phyloP scores from a whole-genome alignment of 192 early-diverging fungal species.

The Coemansia sp. region DNA sequence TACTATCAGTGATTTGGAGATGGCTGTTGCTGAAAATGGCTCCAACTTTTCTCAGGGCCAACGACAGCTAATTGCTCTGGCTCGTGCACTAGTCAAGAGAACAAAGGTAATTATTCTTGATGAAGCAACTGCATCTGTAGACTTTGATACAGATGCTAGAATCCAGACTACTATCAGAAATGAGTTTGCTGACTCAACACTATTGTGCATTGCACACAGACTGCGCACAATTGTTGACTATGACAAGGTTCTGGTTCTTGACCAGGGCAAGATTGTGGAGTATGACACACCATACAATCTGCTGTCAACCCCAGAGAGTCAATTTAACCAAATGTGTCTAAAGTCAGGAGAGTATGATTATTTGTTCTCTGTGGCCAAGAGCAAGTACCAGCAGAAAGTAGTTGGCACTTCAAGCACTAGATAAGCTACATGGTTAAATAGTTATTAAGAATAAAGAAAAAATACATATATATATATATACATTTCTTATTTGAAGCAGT shows the following conservation, averaged over 20 bases:
- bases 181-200: not conserved
- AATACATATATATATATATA: too few relatives aligned
- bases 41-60: constrained; percentile 82
- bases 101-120: constrained; percentile 70
- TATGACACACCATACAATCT: not conserved
- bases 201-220: not conserved
- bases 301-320: constrained; percentile 46
- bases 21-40: constrained; percentile 58
- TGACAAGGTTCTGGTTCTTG: not conserved
- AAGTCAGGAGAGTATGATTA: constrained; percentile 79
- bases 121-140: constrained; percentile 79
- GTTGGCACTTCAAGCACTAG: not conserved
- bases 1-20: constrained; percentile 44
- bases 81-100: constrained; percentile 74
- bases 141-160: constrained; percentile 76
- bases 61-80: constrained; percentile 80
- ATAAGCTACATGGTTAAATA: not conserved
- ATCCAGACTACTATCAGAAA: constrained; percentile 70
- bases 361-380: constrained; percentile 65
- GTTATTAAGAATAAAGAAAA: too few relatives aligned
- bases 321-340: constrained; percentile 76
- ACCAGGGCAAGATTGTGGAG: not conserved
- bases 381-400: constrained; percentile 33
- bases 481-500: too few relatives aligned
- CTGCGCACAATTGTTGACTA: not conserved